phyloP scores from a whole-genome alignment of 2,329 filamentous ascomycete genomes.

The Pseudocercospora eumusae region DNA sequence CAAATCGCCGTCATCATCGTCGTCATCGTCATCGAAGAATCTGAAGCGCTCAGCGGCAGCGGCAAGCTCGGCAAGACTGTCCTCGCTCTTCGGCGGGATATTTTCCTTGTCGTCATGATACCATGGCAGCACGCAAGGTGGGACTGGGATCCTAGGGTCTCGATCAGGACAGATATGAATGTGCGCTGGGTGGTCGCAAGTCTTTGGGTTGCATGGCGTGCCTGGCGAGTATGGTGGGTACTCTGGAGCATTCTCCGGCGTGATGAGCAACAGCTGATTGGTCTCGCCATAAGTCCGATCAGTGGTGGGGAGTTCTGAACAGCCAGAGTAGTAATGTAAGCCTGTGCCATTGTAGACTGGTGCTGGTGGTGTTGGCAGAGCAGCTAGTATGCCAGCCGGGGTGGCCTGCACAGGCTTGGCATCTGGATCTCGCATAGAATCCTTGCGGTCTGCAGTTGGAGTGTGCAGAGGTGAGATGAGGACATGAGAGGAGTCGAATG shows the following conservation, averaged over 20 bases:
- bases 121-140: not conserved
- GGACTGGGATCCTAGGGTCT: not conserved
- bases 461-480: conserved; percentile 19
- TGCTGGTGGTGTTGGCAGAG: conserved; percentile 25
- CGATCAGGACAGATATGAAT: conserved; percentile 14
- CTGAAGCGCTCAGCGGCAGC: conserved; percentile 7
- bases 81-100: conserved; percentile 18
- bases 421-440: not conserved
- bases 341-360: conserved; percentile 20
- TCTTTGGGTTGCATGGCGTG: conserved; percentile 11
- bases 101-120: conserved; percentile 28
- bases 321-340: conserved; percentile 17
- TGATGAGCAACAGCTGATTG: conserved; percentile 33
- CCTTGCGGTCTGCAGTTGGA: conserved; percentile 12
- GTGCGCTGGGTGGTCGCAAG: conserved; percentile 17
- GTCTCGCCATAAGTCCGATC: conserved; percentile 39
- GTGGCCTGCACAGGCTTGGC: not conserved
- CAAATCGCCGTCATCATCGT: conserved; percentile 18
- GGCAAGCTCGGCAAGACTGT: conserved; percentile 6
- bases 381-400: not conserved
- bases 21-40: conserved; percentile 9
- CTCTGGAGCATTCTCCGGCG: conserved; percentile 14
- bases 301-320: conserved; percentile 34
- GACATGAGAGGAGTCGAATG: conserved; percentile 9
- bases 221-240: conserved; percentile 3